Percentiles rank a stretch among this genome's conserved stretches.
phyloP scores from a whole-genome alignment of 371 early-diverging fungal genomes.

The Amoeboaphelidium occidentale region DNA sequence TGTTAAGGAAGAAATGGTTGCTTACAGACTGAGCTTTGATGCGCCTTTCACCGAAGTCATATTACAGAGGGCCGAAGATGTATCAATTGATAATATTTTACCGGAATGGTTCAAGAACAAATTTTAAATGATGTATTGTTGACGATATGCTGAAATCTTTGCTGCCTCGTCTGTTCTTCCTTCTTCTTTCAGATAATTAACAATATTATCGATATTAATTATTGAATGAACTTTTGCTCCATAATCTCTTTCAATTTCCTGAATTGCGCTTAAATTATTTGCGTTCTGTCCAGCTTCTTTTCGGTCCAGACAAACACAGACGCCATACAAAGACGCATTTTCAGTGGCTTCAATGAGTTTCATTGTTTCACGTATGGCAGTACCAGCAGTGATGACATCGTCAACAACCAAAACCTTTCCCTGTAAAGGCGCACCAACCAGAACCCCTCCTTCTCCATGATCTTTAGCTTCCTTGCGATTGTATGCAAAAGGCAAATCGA shows the following conservation, averaged over 20 bases:
- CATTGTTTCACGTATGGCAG: slow-evolving; percentile 76
- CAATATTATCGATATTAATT: slow-evolving; percentile 57
- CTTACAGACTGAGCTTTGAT: too few species aligned
- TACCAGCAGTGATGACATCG: slow-evolving; percentile 95
- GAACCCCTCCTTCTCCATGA: slow-evolving; percentile 87
- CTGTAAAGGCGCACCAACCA: slow-evolving; percentile 59
- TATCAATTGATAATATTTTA: too few species aligned
- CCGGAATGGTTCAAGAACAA: too few species aligned
- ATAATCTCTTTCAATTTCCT: slow-evolving; percentile 60
- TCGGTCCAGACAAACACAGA: slow-evolving; percentile 50
- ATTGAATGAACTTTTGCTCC: slow-evolving; percentile 57
- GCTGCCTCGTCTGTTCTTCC: slow-evolving; percentile 32
- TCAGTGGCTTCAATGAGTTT: slow-evolving; percentile 33
- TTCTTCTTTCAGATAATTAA: slow-evolving; percentile 59
- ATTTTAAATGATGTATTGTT: slow-evolving; percentile 29
- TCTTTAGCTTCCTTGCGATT: slow-evolving; percentile 96
- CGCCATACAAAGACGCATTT: background rate
- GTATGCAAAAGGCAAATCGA: slow-evolving; percentile 59
- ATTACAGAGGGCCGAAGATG: too few species aligned
- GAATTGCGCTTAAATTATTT: slow-evolving; percentile 48
- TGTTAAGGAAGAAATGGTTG: background rate
- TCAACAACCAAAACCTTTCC: slow-evolving; percentile 70
- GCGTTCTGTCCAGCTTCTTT: slow-evolving; percentile 51
- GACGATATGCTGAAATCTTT: slow-evolving; percentile 41
- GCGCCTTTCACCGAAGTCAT: too few species aligned